Evolutionary conservation across 768 basidiomycete genomes (phyloP).

Genomic region (Dioszegia crocea): DNA sequence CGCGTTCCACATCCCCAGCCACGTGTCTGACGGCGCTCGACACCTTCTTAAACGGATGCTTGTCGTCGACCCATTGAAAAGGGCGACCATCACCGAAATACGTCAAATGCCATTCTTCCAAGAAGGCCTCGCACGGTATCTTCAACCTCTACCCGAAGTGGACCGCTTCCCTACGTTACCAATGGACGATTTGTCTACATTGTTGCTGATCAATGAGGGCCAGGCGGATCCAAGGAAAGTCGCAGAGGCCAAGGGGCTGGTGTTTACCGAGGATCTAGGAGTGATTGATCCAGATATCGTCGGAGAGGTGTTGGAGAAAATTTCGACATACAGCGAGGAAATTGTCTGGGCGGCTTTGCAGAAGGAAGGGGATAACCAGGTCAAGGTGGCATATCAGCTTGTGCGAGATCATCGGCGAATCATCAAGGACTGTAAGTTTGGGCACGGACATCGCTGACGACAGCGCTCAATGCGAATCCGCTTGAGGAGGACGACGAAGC

Average conservation of each 20-base stretch:
- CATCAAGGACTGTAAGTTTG: conserved; percentile 72
- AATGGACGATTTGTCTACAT: conserved; percentile 35
- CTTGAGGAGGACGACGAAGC: conserved; percentile 67
- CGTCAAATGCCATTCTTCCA: conserved; percentile 86
- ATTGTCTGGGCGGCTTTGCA: conserved; percentile 84
- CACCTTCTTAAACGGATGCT: conserved; percentile 84
- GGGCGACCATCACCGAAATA: conserved; percentile 89
- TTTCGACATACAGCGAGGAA: conserved; percentile 71
- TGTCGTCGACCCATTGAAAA: conserved; percentile 86
- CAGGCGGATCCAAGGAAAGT: conserved; percentile 41
- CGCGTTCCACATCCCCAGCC: conserved; percentile 75
- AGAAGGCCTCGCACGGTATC: conserved; percentile 76
- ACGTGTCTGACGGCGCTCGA: conserved; percentile 71
- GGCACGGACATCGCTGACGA: conserved; percentile 54
- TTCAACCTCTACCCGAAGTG: conserved; percentile 65
- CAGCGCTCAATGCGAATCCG: conserved; percentile 28
- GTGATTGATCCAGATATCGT: conserved; percentile 88
- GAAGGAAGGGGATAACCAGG: conserved; percentile 82
- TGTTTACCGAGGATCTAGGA: conserved; percentile 82
- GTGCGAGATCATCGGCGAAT: conserved; percentile 80
- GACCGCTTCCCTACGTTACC: conserved; percentile 41
- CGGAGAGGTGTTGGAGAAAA: conserved; percentile 67
- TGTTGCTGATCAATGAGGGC: conserved; percentile 41
- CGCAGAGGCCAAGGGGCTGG: conserved; percentile 44
- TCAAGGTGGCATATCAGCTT: conserved; percentile 94